Conservation (phyloP, 441 rosid species). For the Arabidopsis hybrid region DNA sequence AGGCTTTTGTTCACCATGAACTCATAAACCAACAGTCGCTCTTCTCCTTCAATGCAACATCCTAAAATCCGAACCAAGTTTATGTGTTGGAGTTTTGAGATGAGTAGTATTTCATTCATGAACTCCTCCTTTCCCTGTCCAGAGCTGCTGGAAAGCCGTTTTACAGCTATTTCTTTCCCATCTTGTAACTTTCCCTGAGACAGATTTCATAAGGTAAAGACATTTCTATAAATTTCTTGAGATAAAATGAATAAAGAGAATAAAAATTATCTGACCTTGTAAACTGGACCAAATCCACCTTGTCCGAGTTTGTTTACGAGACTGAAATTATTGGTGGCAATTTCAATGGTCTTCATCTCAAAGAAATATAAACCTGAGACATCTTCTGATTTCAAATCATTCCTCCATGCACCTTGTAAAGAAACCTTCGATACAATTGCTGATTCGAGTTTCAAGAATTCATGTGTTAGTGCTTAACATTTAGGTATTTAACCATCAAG, state of each 20-base stretch:
- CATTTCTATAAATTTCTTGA: no score
- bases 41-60: slow-evolving; percentile 51
- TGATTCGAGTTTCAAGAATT: no score
- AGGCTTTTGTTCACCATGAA: slow-evolving; percentile 55
- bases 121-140: slow-evolving; percentile 45
- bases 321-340: slow-evolving; percentile 23
- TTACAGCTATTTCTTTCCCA: slow-evolving; percentile 42
- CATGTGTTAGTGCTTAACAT: no score
- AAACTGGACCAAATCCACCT: slow-evolving; percentile 43
- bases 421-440: neutral
- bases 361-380: slow-evolving; percentile 21
- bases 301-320: slow-evolving; percentile 27
- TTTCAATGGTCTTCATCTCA: slow-evolving; percentile 26
- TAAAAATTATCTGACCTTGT: neutral
- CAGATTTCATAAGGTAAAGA: neutral
- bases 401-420: neutral
- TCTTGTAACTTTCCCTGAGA: slow-evolving; percentile 31
- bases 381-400: slow-evolving; percentile 21
- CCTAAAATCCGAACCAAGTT: slow-evolving; percentile 57
- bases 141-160: slow-evolving; percentile 40
- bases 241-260: neutral
- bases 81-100: slow-evolving; percentile 55
- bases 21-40: slow-evolving; percentile 34
- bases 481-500: no score
- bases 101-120: slow-evolving; percentile 26